Conservation (phyloP, 768 basidiomycete species). For the Phanerodontia chrysosporium region DNA sequence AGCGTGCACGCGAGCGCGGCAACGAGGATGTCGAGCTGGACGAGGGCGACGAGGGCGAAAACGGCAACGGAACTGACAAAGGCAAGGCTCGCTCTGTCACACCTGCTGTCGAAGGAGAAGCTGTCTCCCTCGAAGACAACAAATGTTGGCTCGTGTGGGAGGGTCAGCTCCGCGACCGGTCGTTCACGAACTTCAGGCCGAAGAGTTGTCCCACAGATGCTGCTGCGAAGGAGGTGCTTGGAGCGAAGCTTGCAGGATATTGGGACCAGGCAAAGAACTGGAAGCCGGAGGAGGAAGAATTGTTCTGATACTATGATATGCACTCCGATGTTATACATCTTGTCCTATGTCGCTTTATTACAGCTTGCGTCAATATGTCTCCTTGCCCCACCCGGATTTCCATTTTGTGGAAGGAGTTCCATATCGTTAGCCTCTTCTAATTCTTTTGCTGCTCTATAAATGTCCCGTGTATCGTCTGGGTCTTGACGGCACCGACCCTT, state of each 20-base stretch:
- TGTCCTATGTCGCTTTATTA: not conserved
- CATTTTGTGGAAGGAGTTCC: no score
- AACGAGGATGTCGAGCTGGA: slow-evolving; percentile 69
- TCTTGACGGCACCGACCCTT: no score
- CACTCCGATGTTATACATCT: not conserved
- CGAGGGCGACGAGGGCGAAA: slow-evolving; percentile 36
- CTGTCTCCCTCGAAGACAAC: slow-evolving; percentile 78
- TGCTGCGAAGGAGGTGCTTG: slow-evolving; percentile 81
- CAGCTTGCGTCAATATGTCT: no score
- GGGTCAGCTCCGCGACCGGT: slow-evolving; percentile 78
- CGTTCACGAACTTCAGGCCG: slow-evolving; percentile 76
- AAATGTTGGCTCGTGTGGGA: slow-evolving; percentile 92
- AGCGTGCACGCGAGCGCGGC: slow-evolving; percentile 76
- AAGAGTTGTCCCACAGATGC: slow-evolving; percentile 81
- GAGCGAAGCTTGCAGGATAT: slow-evolving; percentile 79
- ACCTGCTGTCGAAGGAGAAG: slow-evolving; percentile 22
- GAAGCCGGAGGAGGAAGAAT: slow-evolving; percentile 77
- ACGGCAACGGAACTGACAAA: slow-evolving; percentile 26
- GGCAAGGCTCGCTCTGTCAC: slow-evolving; percentile 31
- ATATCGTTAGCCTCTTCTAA: no score
- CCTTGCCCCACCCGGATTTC: no score
- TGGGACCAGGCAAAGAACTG: slow-evolving; percentile 96
- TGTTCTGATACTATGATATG: slow-evolving; percentile 35
- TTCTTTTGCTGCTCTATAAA: no score
- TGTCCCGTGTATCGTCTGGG: no score